A percentile compares a stretch with the other conserved stretches of the same genome.
Conservation (phyloP, 345 rosid genomes). For the Populus deltoides region DNA sequence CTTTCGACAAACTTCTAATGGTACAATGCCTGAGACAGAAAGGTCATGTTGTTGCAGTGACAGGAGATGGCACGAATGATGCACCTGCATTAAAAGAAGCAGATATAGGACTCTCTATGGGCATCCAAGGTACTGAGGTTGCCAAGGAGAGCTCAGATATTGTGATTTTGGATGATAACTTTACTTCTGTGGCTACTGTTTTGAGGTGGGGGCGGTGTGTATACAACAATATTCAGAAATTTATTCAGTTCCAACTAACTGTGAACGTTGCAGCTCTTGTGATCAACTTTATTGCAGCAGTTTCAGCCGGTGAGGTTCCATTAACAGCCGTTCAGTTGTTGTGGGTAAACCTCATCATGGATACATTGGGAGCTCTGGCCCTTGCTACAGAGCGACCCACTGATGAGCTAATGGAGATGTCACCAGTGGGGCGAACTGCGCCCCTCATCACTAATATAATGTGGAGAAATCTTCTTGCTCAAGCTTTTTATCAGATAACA, state of each 20-base stretch:
- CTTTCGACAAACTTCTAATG: constrained; percentile 28
- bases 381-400: constrained; percentile 30
- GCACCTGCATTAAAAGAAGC: constrained; percentile 32
- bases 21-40: constrained; percentile 24
- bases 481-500: constrained; percentile 23
- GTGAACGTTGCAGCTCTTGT: constrained; percentile 34
- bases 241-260: constrained; percentile 29
- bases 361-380: constrained; percentile 30
- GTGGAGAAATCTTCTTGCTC: constrained; percentile 34
- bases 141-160: constrained; percentile 31
- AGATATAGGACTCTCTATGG: constrained; percentile 33
- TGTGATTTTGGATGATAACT: constrained; percentile 31
- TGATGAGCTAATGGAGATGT: constrained; percentile 21
- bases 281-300: constrained; percentile 29
- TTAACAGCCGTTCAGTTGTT: constrained; percentile 27
- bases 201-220: constrained; percentile 30
- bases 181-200: constrained; percentile 26
- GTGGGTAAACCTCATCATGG: constrained; percentile 35
- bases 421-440: constrained; percentile 22
- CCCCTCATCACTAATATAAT: constrained; percentile 29
- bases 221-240: constrained; percentile 28
- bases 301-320: constrained; percentile 30
- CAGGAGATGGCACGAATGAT: constrained; percentile 33
- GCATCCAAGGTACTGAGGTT: constrained; percentile 33
- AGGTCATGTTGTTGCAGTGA: constrained; percentile 32